A percentile compares a stretch with the other conserved stretches of the same genome.
Evolutionary conservation across 176 grass and related monocot species (phyloP).

Genomic region (Thinopyrum elongatum): DNA sequence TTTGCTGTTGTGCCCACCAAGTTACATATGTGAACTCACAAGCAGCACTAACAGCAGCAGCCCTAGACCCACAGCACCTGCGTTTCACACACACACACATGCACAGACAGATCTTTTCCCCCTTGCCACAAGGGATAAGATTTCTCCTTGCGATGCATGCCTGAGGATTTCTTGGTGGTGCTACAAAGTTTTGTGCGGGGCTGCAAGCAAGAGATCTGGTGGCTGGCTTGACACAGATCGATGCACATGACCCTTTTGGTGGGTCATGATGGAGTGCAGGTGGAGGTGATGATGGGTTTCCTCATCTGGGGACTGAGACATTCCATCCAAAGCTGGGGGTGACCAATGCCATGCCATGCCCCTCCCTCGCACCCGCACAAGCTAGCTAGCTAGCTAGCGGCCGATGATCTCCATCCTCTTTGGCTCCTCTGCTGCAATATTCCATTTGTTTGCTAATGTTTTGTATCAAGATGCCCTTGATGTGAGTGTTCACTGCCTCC

Average conservation of each 20-base stretch:
- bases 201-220: constrained; percentile 51
- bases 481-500: constrained; percentile 86
- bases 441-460: constrained; percentile 94
- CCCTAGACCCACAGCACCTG: neutral
- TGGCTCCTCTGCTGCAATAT: constrained; percentile 73
- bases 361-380: constrained; percentile 24
- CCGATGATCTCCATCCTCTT: neutral
- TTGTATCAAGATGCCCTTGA: constrained; percentile 89
- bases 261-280: constrained; percentile 55
- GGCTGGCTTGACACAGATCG: constrained; percentile 27
- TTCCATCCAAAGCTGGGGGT: constrained; percentile 69
- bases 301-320: constrained; percentile 77
- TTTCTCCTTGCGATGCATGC: constrained; percentile 24
- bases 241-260: constrained; percentile 53
- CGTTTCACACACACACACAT: constrained; percentile 27
- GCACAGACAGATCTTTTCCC: constrained; percentile 58
- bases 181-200: constrained; percentile 48
- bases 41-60: neutral
- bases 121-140: constrained; percentile 51
- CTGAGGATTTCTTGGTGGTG: neutral
- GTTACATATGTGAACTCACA: constrained; percentile 43
- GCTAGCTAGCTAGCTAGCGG: constrained; percentile 9
- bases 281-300: constrained; percentile 66
- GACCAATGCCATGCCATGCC: constrained; percentile 35
- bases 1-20: constrained; percentile 50